These are phyloP conservation scores for Choanephora cucurbitarum DNA, from an alignment of 371 early-diverging fungal genomes.

Conservation along the genomic window DNA sequence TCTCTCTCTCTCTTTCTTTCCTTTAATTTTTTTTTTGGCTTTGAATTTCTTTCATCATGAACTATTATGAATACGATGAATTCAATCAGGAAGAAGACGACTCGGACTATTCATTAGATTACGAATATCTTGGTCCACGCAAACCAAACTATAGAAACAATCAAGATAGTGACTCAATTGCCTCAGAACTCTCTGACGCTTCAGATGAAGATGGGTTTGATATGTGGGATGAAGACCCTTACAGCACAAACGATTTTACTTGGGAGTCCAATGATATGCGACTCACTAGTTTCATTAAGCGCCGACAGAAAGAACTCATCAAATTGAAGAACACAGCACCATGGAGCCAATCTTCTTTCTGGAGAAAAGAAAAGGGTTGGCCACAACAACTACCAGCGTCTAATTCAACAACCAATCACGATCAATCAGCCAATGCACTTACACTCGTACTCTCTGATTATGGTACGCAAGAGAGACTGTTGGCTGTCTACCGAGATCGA, in stretches of 20 bases:
- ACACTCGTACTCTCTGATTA: constrained; percentile 45
- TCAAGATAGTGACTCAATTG: constrained; percentile 42
- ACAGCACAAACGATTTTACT: constrained; percentile 53
- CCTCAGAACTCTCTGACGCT: constrained; percentile 41
- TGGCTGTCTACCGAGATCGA: constrained; percentile 45
- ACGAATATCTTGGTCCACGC: constrained; percentile 49
- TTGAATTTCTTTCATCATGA: constrained; percentile 4
- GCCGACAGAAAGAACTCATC: constrained; percentile 20
- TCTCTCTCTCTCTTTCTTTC: constrained; percentile 8
- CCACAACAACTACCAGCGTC: constrained; percentile 54
- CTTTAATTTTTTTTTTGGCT: constrained; percentile 10
- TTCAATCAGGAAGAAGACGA: constrained; percentile 14
- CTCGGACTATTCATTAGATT: constrained; percentile 50
- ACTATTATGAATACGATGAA: constrained; percentile 15
- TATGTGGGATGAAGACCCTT: constrained; percentile 58
- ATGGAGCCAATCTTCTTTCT: constrained; percentile 35
- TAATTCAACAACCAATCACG: constrained; percentile 53
- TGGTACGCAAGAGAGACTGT: constrained; percentile 49
- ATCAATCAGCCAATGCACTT: constrained; percentile 56
- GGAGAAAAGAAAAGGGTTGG: constrained; percentile 46
- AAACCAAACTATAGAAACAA: constrained; percentile 39
- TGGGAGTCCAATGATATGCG: constrained; percentile 56
- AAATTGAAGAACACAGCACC: constrained; percentile 16
- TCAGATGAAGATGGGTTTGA: constrained; percentile 34
- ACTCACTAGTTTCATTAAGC: constrained; percentile 37